Percentiles rank a stretch among this genome's conserved stretches.
Conservation (phyloP, 306 rosid genomes). For the Spatholobus suberectus region DNA sequence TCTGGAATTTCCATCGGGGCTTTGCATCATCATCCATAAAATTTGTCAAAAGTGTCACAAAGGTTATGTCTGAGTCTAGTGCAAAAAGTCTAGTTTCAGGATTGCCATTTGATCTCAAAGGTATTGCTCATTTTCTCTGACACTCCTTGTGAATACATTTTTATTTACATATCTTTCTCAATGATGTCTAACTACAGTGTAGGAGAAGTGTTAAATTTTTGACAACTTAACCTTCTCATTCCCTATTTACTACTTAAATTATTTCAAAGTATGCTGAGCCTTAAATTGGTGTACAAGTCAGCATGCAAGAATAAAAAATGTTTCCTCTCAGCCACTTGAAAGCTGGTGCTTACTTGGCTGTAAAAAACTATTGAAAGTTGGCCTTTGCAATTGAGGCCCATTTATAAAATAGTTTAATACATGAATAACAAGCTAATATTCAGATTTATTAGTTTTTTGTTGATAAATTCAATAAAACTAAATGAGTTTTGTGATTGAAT, state of each 20-base stretch:
- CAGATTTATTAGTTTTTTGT: slow-evolving; percentile 22
- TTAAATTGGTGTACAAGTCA: not conserved
- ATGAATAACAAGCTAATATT: not conserved
- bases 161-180: not conserved
- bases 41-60: slow-evolving; percentile 52
- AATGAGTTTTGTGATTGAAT: not conserved
- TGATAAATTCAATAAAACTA: not conserved
- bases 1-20: slow-evolving; percentile 55
- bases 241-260: not conserved
- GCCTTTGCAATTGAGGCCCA: not conserved
- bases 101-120: slow-evolving; percentile 80
- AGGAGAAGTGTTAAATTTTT: not conserved
- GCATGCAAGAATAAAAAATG: not conserved
- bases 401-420: slow-evolving; percentile 6
- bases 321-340: not conserved
- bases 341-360: slow-evolving; percentile 15
- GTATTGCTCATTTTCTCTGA: slow-evolving; percentile 43
- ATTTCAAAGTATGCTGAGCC: not conserved
- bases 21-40: slow-evolving; percentile 61
- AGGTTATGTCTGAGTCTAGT: slow-evolving; percentile 71
- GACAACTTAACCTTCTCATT: not conserved
- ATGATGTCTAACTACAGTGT: slow-evolving; percentile 20
- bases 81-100: slow-evolving; percentile 66
- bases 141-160: not conserved
- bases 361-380: slow-evolving; percentile 28